Percentiles rank a stretch among this genome's conserved stretches.
Conservation (phyloP, 495 filamentous ascomycete species). For the Peziza echinospora region DNA sequence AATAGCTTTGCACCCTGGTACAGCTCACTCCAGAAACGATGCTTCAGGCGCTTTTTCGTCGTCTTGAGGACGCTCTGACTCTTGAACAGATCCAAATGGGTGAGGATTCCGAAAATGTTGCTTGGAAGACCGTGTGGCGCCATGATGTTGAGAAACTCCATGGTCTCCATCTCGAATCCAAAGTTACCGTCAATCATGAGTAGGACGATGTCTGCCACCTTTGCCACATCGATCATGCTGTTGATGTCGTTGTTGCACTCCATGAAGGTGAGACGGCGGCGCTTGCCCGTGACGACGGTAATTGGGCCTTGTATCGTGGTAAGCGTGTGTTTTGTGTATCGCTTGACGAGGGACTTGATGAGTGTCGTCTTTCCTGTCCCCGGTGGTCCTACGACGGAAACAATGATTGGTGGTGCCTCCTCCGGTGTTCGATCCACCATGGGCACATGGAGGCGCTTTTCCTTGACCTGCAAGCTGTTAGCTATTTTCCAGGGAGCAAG, state of each 20-base stretch:
- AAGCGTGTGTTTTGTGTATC: constrained; percentile 89
- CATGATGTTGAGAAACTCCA: constrained; percentile 92
- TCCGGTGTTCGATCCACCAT: constrained; percentile 86
- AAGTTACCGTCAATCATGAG: constrained; percentile 97
- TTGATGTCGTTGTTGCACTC: constrained; percentile 93
- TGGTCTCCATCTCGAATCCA: constrained; percentile 99
- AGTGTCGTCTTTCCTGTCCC: constrained; percentile 62
- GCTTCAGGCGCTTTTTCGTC: constrained; percentile 88
- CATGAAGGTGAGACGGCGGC: constrained; percentile 76
- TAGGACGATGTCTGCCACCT: constrained; percentile 88
- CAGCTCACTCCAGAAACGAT: constrained; percentile 86
- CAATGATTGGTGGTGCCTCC: constrained; percentile 81
- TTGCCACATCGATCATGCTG: constrained; percentile 84
- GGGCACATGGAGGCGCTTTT: constrained; percentile 88
- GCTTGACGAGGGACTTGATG: constrained; percentile 75
- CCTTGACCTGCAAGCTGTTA: constrained; percentile 44
- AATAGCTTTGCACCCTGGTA: constrained; percentile 95
- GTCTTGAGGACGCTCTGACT: constrained; percentile 73
- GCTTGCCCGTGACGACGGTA: constrained; percentile 85
- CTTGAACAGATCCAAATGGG: constrained; percentile 85
- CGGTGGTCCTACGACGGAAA: constrained; percentile 79
- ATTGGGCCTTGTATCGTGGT: constrained; percentile 75
- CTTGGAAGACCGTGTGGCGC: constrained; percentile 86
- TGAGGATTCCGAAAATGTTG: constrained; percentile 92
- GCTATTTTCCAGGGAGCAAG: neutral